These are phyloP conservation scores for Aspergillus sp. DNA, from an alignment of 2,329 filamentous ascomycete species.

Conservation along the genomic window DNA sequence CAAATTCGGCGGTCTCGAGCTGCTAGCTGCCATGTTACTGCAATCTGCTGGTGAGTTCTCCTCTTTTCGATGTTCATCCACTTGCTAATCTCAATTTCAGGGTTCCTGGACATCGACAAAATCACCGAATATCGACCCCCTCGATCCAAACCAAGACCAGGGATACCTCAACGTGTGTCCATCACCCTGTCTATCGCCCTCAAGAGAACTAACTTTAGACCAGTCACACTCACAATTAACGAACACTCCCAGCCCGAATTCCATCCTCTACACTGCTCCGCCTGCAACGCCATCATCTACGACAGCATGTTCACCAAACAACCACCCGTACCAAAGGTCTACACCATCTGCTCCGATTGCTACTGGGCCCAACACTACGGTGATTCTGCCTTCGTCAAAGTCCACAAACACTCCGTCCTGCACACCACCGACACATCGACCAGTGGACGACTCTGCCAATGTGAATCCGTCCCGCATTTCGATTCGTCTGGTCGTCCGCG, in stretches of 20 bases:
- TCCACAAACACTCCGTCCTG: slow-evolving; percentile 37
- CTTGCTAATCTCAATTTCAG: slow-evolving; percentile 1
- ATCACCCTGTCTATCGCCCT: background rate
- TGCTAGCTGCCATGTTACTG: slow-evolving; percentile 32
- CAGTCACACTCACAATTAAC: background rate
- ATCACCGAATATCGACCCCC: slow-evolving; percentile 35
- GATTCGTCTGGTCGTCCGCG: background rate
- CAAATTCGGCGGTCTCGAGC: slow-evolving; percentile 7
- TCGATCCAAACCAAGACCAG: slow-evolving; percentile 18
- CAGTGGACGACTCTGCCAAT: slow-evolving; percentile 21
- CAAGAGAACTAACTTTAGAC: background rate
- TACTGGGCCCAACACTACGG: slow-evolving; percentile 32
- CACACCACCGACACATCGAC: slow-evolving; percentile 23
- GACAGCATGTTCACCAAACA: slow-evolving; percentile 26
- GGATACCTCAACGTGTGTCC: slow-evolving; percentile 20
- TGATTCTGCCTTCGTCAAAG: slow-evolving; percentile 27
- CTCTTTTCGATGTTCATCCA: background rate
- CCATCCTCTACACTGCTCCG: slow-evolving; percentile 9
- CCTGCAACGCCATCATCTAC: slow-evolving; percentile 22
- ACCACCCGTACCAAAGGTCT: background rate
- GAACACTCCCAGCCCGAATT: background rate
- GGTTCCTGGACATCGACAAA: slow-evolving; percentile 43
- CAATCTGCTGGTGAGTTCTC: slow-evolving; percentile 24
- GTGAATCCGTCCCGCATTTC: background rate
- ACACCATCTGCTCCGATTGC: slow-evolving; percentile 35